A percentile compares a stretch with the other conserved stretches of the same genome.
phyloP scores from a whole-genome alignment of 306 rosid species.

The Pterocarpus santalinus region DNA sequence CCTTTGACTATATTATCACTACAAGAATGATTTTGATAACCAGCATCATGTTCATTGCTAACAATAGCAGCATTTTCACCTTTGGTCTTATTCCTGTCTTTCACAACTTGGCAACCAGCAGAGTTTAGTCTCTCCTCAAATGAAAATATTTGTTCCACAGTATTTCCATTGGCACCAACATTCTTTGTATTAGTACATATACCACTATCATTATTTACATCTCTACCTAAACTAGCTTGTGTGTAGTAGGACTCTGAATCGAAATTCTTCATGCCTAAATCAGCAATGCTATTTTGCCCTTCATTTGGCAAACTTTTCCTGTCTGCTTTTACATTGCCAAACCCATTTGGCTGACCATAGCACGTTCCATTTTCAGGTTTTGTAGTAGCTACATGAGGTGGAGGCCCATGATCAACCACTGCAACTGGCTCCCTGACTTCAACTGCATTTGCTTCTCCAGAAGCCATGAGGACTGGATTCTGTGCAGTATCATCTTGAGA shows the following conservation, averaged over 20 bases:
- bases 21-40: slow-evolving; percentile 57
- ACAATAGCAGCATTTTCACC: slow-evolving; percentile 54
- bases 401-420: slow-evolving; percentile 56
- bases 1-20: slow-evolving; percentile 50
- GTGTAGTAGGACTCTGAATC: slow-evolving; percentile 64
- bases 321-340: slow-evolving; percentile 61
- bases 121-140: slow-evolving; percentile 56
- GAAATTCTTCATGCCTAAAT: slow-evolving; percentile 62
- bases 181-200: slow-evolving; percentile 60
- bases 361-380: slow-evolving; percentile 61
- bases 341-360: slow-evolving; percentile 74
- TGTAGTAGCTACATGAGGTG: slow-evolving; percentile 54
- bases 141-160: slow-evolving; percentile 55
- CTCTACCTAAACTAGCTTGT: slow-evolving; percentile 80
- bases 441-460: slow-evolving; percentile 57
- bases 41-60: slow-evolving; percentile 52
- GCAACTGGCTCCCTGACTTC: slow-evolving; percentile 55
- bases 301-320: slow-evolving; percentile 59
- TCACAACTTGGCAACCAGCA: slow-evolving; percentile 55
- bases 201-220: slow-evolving; percentile 85
- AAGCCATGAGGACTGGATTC: slow-evolving; percentile 51
- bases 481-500: slow-evolving; percentile 57
- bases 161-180: slow-evolving; percentile 61
- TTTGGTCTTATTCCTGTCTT: slow-evolving; percentile 52
- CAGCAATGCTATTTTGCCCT: slow-evolving; percentile 71